Conservation (phyloP, 192 early-diverging fungal genomes). For the Coemansia sp. region DNA sequence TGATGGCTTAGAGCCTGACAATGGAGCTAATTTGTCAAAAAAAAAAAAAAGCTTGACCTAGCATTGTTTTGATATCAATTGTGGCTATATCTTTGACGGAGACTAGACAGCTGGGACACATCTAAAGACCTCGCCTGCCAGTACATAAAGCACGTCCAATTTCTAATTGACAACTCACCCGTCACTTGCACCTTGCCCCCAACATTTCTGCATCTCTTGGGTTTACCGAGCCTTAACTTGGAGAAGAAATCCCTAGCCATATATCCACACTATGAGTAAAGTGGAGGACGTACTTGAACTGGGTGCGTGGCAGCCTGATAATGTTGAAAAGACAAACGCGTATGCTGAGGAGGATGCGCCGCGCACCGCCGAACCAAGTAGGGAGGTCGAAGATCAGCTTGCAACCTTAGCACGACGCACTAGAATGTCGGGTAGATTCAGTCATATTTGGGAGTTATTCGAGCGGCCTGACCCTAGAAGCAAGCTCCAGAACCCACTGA, state of each 20-base stretch:
- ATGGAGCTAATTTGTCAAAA: background rate
- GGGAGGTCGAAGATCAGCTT: background rate
- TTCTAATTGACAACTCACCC: background rate
- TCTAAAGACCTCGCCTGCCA: background rate
- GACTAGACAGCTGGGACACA: background rate
- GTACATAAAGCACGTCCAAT: background rate
- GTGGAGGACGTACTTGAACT: background rate
- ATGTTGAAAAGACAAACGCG: background rate
- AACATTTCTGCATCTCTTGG: background rate
- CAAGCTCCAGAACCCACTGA: slow-evolving; percentile 37
- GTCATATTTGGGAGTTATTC: slow-evolving; percentile 39
- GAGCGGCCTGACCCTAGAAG: slow-evolving; percentile 31
- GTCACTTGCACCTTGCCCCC: background rate
- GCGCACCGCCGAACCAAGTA: background rate
- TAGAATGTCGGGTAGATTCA: background rate
- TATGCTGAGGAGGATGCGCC: background rate
- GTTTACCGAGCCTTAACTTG: background rate
- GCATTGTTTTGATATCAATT: background rate
- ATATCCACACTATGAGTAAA: background rate
- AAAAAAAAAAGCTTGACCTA: background rate
- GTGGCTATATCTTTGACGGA: background rate
- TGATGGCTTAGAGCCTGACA: background rate
- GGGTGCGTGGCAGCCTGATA: background rate
- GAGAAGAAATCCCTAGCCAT: background rate
- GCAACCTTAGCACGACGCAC: background rate